Percentiles rank a stretch among this genome's conserved stretches.
phyloP scores from a whole-genome alignment of 2,329 filamentous ascomycete species.

The Epichloe sylvatica region DNA sequence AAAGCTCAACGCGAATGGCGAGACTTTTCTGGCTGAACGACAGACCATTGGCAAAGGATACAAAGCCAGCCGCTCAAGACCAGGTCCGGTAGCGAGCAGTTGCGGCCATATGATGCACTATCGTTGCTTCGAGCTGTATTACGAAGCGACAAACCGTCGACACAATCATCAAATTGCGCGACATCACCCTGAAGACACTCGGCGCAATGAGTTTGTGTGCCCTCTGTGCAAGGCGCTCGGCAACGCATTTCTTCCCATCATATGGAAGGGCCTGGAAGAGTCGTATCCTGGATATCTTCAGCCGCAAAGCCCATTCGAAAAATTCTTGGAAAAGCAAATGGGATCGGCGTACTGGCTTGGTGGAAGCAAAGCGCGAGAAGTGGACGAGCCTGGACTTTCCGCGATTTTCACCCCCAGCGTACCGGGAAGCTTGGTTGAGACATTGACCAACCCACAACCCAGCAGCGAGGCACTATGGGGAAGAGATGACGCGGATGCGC shows the following conservation, averaged over 20 bases:
- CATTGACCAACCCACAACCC: constrained; percentile 23
- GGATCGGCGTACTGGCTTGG: constrained; percentile 27
- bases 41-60: constrained; percentile 86
- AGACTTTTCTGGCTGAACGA: constrained; percentile 57
- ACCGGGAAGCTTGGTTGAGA: constrained; percentile 24
- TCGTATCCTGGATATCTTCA: constrained; percentile 62
- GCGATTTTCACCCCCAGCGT: constrained; percentile 23
- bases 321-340: constrained; percentile 53
- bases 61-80: constrained; percentile 48
- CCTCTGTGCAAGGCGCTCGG: constrained; percentile 93
- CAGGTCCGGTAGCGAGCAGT: constrained; percentile 73
- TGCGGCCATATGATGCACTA: constrained; percentile 99
- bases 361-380: constrained; percentile 24
- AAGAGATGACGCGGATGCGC: constrained; percentile 20
- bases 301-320: constrained; percentile 44
- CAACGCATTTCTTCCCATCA: constrained; percentile 85
- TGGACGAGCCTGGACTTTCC: constrained; percentile 17
- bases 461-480: constrained; percentile 28
- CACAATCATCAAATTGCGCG: constrained; percentile 88
- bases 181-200: constrained; percentile 74
- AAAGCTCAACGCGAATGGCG: constrained; percentile 61
- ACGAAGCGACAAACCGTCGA: constrained; percentile 66
- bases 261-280: constrained; percentile 88
- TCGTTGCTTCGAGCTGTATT: constrained; percentile 85
- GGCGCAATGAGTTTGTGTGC: constrained; percentile 81